A percentile compares a stretch with the other conserved stretches of the same genome.
Conservation (phyloP, 768 basidiomycete genomes). For the Baorangia bicolor region DNA sequence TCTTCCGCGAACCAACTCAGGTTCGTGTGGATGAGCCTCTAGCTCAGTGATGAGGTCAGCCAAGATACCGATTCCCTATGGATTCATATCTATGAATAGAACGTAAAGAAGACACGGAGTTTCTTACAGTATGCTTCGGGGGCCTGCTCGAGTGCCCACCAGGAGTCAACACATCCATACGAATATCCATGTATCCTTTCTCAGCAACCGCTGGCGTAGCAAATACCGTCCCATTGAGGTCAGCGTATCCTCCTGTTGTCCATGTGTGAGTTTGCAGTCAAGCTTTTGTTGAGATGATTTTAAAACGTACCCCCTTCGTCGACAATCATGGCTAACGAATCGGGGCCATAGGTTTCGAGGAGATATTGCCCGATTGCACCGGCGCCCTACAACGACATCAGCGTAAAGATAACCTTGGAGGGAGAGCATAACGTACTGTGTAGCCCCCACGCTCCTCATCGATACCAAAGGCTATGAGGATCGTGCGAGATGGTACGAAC, state of each 20-base stretch:
- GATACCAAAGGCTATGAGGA: slow-evolving; percentile 41
- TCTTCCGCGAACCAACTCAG: slow-evolving; percentile 28
- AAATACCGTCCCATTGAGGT: slow-evolving; percentile 31
- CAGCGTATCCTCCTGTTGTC: slow-evolving; percentile 28
- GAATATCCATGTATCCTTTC: slow-evolving; percentile 45
- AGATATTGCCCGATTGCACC: slow-evolving; percentile 39
- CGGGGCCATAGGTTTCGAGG: slow-evolving; percentile 44
- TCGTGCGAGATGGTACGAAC: slow-evolving; percentile 30
- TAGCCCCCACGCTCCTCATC: slow-evolving; percentile 45
- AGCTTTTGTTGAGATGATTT: background rate
- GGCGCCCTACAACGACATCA: slow-evolving; percentile 39
- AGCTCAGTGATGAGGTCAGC: slow-evolving; percentile 45
- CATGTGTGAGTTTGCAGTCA: background rate
- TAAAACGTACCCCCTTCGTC: slow-evolving; percentile 52
- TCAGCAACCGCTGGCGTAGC: slow-evolving; percentile 36
- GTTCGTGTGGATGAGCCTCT: slow-evolving; percentile 44
- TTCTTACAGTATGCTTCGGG: slow-evolving; percentile 48
- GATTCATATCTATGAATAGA: background rate
- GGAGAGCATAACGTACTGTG: slow-evolving; percentile 30
- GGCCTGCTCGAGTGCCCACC: slow-evolving; percentile 59
- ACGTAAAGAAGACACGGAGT: background rate
- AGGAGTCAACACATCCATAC: slow-evolving; percentile 42
- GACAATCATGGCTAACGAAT: slow-evolving; percentile 52
- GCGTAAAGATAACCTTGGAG: background rate
- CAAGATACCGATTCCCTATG: slow-evolving; percentile 50